Evolutionary conservation across 805 yeast genomes (phyloP).

Genomic region (Yarrowia deformans): DNA sequence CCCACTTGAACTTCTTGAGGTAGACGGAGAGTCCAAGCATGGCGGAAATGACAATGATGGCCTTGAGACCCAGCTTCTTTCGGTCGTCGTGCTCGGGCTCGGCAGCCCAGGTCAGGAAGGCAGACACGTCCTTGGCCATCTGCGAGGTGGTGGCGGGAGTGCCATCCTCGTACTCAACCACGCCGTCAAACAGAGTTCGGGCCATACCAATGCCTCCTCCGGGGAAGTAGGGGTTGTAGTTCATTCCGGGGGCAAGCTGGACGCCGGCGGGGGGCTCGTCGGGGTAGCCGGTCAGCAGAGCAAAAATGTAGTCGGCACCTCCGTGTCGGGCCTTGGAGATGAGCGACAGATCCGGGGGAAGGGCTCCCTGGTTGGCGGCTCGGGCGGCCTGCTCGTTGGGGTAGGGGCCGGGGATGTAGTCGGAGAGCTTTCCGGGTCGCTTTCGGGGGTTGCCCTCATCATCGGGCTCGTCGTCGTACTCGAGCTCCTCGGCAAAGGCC

Average conservation of each 20-base stretch:
- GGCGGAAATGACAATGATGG: conserved; percentile 77
- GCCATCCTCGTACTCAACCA: conserved; percentile 98
- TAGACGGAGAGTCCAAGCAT: conserved; percentile 83
- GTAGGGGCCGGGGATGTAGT: conserved; percentile 92
- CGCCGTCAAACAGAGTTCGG: conserved; percentile 94
- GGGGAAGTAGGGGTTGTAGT: conserved; percentile 99
- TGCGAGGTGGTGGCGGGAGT: conserved; percentile 98
- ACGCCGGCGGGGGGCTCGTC: conserved; percentile 99
- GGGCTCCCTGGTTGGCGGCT: conserved; percentile 99
- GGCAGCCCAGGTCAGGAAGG: conserved; percentile 97
- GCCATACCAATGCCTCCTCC: conserved; percentile 99
- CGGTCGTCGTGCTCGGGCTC: conserved; percentile 99
- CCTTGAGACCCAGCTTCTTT: conserved; percentile 95
- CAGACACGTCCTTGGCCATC: conserved; percentile 98
- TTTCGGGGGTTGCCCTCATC: conserved; percentile 97
- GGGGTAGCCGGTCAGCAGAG: conserved; percentile 97
- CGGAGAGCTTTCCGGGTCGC: conserved; percentile 98
- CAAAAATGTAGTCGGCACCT: conserved; percentile 92
- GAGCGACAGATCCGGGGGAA: conserved; percentile 96
- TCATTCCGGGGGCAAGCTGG: conserved; percentile 86
- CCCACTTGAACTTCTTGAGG: conserved; percentile 99
- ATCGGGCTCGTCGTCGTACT: conserved; percentile 96
- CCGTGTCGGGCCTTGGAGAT: conserved; percentile 99
- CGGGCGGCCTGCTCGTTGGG: conserved; percentile 99
- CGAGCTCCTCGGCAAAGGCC: conserved; percentile 93